Evolutionary conservation across 768 basidiomycete genomes (phyloP).

Genomic region (Podaxis pistillaris): DNA sequence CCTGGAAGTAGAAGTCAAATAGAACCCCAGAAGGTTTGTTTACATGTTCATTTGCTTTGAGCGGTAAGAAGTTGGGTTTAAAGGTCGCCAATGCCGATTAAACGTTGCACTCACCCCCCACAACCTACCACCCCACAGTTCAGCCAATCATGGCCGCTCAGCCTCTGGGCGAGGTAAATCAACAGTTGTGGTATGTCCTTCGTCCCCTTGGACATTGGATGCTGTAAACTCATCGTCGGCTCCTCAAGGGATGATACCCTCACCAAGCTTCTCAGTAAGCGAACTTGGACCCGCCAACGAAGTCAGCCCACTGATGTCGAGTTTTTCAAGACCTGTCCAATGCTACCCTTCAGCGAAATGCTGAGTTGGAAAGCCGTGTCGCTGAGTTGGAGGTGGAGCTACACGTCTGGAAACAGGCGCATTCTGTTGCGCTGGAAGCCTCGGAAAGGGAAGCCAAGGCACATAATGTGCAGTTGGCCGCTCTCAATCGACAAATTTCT

Average conservation of each 20-base stretch:
- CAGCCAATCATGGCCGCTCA: slow-evolving; percentile 52
- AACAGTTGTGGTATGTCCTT: slow-evolving; percentile 60
- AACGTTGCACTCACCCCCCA: slow-evolving; percentile 40
- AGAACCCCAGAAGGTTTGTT: slow-evolving; percentile 56
- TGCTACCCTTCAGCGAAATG: slow-evolving; percentile 60
- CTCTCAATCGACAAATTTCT: slow-evolving; percentile 64
- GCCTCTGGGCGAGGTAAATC: slow-evolving; percentile 56
- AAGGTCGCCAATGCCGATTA: slow-evolving; percentile 41
- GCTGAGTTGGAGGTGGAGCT: slow-evolving; percentile 70
- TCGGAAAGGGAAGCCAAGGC: slow-evolving; percentile 62
- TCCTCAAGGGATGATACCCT: slow-evolving; percentile 63
- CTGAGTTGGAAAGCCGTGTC: slow-evolving; percentile 61
- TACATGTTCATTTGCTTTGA: slow-evolving; percentile 48
- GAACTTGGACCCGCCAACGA: neutral
- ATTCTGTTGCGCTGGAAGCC: slow-evolving; percentile 58
- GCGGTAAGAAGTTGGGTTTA: slow-evolving; percentile 40
- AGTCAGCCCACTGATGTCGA: slow-evolving; percentile 4
- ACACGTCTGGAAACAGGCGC: slow-evolving; percentile 69
- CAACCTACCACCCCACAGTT: slow-evolving; percentile 25
- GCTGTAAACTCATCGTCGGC: slow-evolving; percentile 8
- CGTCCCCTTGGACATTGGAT: slow-evolving; percentile 6
- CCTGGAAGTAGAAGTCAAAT: slow-evolving; percentile 35
- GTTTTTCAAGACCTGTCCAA: slow-evolving; percentile 53
- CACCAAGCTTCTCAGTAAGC: slow-evolving; percentile 55
- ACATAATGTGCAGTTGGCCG: slow-evolving; percentile 66